phyloP scores from a whole-genome alignment of 192 early-diverging fungal species.

The Backusella tuberculispora region DNA sequence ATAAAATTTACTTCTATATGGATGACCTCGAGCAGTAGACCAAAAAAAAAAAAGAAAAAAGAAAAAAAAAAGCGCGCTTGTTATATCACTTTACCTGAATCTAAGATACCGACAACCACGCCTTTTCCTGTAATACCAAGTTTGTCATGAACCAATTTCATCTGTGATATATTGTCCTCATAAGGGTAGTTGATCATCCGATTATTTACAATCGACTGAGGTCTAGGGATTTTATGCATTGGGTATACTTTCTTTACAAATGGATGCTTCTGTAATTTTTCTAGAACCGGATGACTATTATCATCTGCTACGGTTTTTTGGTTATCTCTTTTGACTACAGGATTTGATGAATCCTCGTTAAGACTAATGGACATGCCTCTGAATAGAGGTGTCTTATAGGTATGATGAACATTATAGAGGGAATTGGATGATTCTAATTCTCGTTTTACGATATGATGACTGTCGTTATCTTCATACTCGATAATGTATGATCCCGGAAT shows the following conservation, averaged over 20 bases:
- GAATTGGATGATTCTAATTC: neutral
- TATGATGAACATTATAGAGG: constrained; percentile 19
- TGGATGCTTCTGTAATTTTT: constrained; percentile 9
- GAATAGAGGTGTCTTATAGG: constrained; percentile 18
- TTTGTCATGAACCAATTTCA: constrained; percentile 48
- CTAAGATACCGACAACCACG: constrained; percentile 67
- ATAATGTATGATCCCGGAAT: constrained; percentile 27
- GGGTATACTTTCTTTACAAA: constrained; percentile 36
- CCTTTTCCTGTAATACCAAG: constrained; percentile 62
- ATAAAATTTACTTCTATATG: neutral
- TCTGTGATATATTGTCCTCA: constrained; percentile 48
- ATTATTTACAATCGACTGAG: neutral
- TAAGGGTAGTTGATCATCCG: constrained; percentile 15
- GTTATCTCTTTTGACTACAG: neutral
- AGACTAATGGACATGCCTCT: constrained; percentile 18
- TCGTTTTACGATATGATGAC: neutral
- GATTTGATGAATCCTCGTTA: neutral
- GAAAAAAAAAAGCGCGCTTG: neutral
- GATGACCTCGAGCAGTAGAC: neutral
- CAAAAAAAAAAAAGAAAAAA: neutral
- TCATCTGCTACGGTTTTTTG: neutral
- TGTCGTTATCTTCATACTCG: constrained; percentile 21
- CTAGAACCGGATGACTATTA: constrained; percentile 1
- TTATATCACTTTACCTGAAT: constrained; percentile 48
- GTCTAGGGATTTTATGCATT: constrained; percentile 22